Conservation (phyloP, 331 rosid genomes). For the Acacia concinna region DNA sequence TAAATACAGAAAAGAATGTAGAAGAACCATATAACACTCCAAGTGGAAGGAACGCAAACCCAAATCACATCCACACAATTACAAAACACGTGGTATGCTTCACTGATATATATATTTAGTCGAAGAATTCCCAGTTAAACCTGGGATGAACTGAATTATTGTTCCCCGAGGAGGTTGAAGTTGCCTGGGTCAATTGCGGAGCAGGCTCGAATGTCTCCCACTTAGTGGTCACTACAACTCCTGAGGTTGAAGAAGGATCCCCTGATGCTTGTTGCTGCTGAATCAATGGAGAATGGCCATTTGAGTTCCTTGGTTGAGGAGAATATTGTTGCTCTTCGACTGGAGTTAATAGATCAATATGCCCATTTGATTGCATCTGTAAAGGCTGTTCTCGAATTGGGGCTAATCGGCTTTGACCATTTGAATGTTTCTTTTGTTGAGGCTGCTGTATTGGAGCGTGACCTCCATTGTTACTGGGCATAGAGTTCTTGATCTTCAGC, state of each 20-base stretch:
- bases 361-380: constrained; percentile 40
- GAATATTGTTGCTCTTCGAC: constrained; percentile 52
- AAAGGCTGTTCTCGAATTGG: constrained; percentile 44
- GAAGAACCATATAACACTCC: constrained; percentile 49
- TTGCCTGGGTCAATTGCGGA: constrained; percentile 46
- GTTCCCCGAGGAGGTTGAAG: constrained; percentile 39
- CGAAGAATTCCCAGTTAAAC: constrained; percentile 85
- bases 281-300: constrained; percentile 26
- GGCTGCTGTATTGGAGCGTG: constrained; percentile 52
- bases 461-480: constrained; percentile 42
- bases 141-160: constrained; percentile 58
- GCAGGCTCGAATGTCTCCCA: constrained; percentile 86
- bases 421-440: constrained; percentile 43
- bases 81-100: constrained; percentile 37
- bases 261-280: constrained; percentile 36
- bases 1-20: constrained; percentile 88
- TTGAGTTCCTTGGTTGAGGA: constrained; percentile 32
- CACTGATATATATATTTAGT: constrained; percentile 32
- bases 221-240: constrained; percentile 76
- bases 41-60: constrained; percentile 46
- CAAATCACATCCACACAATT: constrained; percentile 59
- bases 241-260: constrained; percentile 44
- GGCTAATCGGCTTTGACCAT: constrained; percentile 35
- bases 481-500: constrained; percentile 70
- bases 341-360: constrained; percentile 43